Evolutionary conservation across 2,329 filamentous ascomycete species (phyloP).

Genomic region (Cryoendolithus antarcticus): DNA sequence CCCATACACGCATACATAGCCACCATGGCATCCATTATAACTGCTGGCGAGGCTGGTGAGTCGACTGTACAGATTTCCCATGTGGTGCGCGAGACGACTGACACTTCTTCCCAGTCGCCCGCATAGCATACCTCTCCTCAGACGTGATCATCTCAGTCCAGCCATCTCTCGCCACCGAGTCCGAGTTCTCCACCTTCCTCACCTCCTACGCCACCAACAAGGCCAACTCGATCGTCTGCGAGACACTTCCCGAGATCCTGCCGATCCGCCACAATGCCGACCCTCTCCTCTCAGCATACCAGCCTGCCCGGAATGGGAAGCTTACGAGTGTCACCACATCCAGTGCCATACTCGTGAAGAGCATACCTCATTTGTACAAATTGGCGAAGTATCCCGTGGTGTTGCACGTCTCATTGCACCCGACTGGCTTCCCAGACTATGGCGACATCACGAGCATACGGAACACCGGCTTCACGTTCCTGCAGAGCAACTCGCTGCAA

Average conservation of each 20-base stretch:
- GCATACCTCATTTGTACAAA: slow-evolving; percentile 90
- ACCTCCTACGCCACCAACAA: slow-evolving; percentile 58
- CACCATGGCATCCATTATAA: slow-evolving; percentile 22
- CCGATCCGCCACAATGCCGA: slow-evolving; percentile 80
- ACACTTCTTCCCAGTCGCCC: slow-evolving; percentile 53
- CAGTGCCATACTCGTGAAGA: slow-evolving; percentile 73
- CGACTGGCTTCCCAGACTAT: slow-evolving; percentile 74
- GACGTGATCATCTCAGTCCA: slow-evolving; percentile 92
- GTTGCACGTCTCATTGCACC: slow-evolving; percentile 78
- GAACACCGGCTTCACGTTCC: slow-evolving; percentile 89
- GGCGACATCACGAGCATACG: slow-evolving; percentile 89
- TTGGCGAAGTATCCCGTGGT: slow-evolving; percentile 87
- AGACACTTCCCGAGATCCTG: slow-evolving; percentile 64
- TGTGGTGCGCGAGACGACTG: slow-evolving; percentile 1
- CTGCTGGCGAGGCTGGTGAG: slow-evolving; percentile 24
- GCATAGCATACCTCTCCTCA: slow-evolving; percentile 90
- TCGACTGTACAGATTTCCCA: background rate
- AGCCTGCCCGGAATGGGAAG: slow-evolving; percentile 70
- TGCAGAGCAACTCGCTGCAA: slow-evolving; percentile 88
- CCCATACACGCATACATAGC: background rate
- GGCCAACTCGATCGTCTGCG: slow-evolving; percentile 58
- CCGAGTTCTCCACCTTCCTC: slow-evolving; percentile 72
- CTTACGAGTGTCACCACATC: slow-evolving; percentile 79
- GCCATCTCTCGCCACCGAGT: slow-evolving; percentile 68
- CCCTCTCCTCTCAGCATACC: slow-evolving; percentile 81